Evolutionary conservation across 2,329 filamentous ascomycete genomes (phyloP), one percentile per base, ranked within the genome.

Genomic region (Drechmeria coniospora): DNA sequence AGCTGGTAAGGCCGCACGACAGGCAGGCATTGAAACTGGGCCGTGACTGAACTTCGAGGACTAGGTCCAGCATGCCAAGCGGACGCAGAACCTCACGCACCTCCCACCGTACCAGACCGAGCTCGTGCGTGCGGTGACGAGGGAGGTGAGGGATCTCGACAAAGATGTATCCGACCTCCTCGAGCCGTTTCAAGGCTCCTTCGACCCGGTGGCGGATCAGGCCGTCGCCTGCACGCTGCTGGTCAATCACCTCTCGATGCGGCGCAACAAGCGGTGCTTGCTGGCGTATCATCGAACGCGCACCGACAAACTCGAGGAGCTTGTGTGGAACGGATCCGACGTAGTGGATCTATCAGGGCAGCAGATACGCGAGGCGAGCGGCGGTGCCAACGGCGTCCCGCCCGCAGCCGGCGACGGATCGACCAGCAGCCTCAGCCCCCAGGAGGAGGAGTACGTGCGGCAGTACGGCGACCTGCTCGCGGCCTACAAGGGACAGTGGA

Each of bases 401-500:
- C 33, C 33, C 14, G 49, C 54, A 4, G 55, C 56, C 32, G 58
- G 55, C 8, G 64, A 70, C 30, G 59, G 54, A 16, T 59, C 57
- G 14, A 73, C 74, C 33, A 87, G 77, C 58, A 87, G 80, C 44
- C 59, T 95, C 33, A 93, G 84, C 43, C 86, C 90, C 0, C 87
- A 95, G 49, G 90, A 98, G 51, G 86, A 94, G 51, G 90, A 95
- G 43, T 98, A 94, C 46, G 80, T 93, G 32, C 68, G 87, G 34
- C 78, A 86, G 45, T 98, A 94, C 47, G 77, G 79, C 38, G 86
- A 98, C 45, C 62, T 98, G 39, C 59, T 98, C 30, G 83, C 87
- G n/a, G 82, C 84, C 2, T 94, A 92, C 55, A 98, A 98, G 51
- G 90, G 90, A 1, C 84, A 93, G 45, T 98, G 87, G 87, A 95